Base-by-base conservation (phyloP, 768 basidiomycete species). In the Fistulinella prunicolor region DNA sequence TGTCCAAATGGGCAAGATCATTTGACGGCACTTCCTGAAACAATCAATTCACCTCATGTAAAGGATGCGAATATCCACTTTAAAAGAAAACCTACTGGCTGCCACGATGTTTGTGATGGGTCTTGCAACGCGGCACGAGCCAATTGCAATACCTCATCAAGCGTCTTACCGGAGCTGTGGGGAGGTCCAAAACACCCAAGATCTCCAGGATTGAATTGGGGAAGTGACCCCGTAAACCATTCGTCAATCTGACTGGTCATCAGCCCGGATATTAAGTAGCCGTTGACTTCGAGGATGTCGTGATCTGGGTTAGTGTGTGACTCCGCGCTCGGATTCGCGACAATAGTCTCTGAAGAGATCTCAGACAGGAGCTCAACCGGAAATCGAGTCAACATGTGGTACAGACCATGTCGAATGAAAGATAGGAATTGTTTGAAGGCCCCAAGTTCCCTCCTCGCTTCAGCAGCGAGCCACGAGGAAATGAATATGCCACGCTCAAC, bases 241-340 rank as follows among this genome's bases (percentile, higher is more conserved):
- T 75, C 76, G 71, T 91, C 89, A 67, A 92, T 79, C 42, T 75
- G 69, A 64, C 85, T 89, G 44, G 73, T 70, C 44, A 77, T 72
- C 37, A 92, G 75, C 40, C 89, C 86, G 36, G 79, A 80, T 57
- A 79, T 80, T 58, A 92, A 73, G 64, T 92, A 92, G 55, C 82
- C 79, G 63, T 88, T 87, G 43, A 87, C 89, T 73, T 89, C 86
- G 43, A 90, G 72, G 51, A 85, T 75, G 65, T 92, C 89, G 61
- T 89, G 61, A 81, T 47, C 81, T 42, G 74, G 70, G 46, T 68
- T 66, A 51, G 70, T 56, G 39, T 70, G 75, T 42, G 70, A 65
- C 42, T 88, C 86, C 51, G 69, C 72, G 39, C 73, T 64, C 29
- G 78, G 68, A 59, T 80, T 83, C 49, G 74, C 70, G 47, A 77